phyloP scores from a whole-genome alignment of 1,284 basidiomycete genomes.

The Phlebopus sp. region DNA sequence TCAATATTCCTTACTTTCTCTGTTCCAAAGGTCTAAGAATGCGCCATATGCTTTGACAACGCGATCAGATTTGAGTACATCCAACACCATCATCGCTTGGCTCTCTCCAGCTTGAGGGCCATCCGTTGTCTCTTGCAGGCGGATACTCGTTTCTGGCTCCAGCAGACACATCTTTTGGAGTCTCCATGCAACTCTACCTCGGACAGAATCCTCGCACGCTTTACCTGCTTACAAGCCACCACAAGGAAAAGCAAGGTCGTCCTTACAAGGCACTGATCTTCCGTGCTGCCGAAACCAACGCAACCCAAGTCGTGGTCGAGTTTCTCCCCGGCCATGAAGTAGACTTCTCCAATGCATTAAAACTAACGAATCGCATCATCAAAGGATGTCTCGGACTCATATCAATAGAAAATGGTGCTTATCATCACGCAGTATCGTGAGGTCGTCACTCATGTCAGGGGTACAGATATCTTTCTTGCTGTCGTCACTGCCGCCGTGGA shows the following conservation, averaged over 20 bases:
- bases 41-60: too few species aligned
- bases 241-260: conserved; percentile 58
- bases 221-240: conserved; percentile 67
- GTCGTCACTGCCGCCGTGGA: conserved; percentile 74
- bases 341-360: conserved; percentile 60
- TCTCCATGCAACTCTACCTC: conserved; percentile 67
- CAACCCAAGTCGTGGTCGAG: conserved; percentile 75
- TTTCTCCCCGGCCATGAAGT: conserved; percentile 74
- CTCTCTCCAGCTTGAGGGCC: neutral
- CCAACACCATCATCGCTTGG: neutral
- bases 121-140: neutral
- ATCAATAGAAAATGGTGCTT: conserved; percentile 62
- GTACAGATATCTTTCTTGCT: conserved; percentile 74
- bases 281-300: conserved; percentile 55
- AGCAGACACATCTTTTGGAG: too few species aligned
- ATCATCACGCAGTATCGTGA: conserved; percentile 1
- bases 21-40: neutral
- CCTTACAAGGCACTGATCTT: conserved; percentile 68
- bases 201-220: conserved; percentile 62
- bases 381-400: conserved; percentile 84
- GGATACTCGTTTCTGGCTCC: neutral
- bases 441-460: conserved; percentile 5
- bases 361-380: conserved; percentile 62
- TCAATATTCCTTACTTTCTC: neutral
- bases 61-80: neutral